Conservation (phyloP, 2,329 filamentous ascomycete genomes). For the Apiospora kogelbergensis region DNA sequence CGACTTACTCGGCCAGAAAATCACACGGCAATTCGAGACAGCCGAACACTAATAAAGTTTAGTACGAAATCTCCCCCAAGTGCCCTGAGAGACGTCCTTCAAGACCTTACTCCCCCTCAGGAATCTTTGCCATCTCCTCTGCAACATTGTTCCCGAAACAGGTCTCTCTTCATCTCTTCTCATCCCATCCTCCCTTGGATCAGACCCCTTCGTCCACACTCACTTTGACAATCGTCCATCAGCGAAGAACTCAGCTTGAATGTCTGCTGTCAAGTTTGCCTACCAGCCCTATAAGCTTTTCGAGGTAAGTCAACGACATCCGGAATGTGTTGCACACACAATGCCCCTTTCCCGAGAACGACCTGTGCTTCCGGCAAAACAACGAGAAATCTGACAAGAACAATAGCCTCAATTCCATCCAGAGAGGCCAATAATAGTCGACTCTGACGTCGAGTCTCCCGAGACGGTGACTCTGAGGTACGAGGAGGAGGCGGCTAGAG, state of each 20-base stretch:
- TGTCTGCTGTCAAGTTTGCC: slow-evolving; percentile 59
- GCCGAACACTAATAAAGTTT: slow-evolving; percentile 7
- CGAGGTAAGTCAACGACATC: slow-evolving; percentile 50
- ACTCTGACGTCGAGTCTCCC: slow-evolving; percentile 56
- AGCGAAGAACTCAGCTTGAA: slow-evolving; percentile 44
- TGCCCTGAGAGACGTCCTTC: slow-evolving; percentile 6
- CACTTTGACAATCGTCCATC: slow-evolving; percentile 15
- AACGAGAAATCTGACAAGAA: slow-evolving; percentile 15
- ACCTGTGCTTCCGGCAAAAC: slow-evolving; percentile 3
- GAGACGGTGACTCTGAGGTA: slow-evolving; percentile 56
- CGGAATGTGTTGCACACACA: slow-evolving; percentile 3
- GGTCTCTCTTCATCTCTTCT: slow-evolving; percentile 30
- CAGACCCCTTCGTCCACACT: slow-evolving; percentile 28
- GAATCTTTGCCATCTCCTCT: slow-evolving; percentile 19
- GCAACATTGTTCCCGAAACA: slow-evolving; percentile 37
- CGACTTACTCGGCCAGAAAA: not conserved
- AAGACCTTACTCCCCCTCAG: slow-evolving; percentile 18
- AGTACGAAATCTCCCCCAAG: slow-evolving; percentile 6
- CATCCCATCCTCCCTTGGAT: slow-evolving; percentile 22
- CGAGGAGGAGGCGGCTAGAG: slow-evolving; percentile 54
- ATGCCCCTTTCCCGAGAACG: slow-evolving; percentile 1
- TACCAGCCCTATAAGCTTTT: slow-evolving; percentile 58
- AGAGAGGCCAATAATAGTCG: slow-evolving; percentile 58
- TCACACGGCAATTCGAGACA: slow-evolving; percentile 6
- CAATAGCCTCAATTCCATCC: slow-evolving; percentile 51